phyloP scores from a whole-genome alignment of 148 eudicot genomes.

The Nepenthes mirabilis region DNA sequence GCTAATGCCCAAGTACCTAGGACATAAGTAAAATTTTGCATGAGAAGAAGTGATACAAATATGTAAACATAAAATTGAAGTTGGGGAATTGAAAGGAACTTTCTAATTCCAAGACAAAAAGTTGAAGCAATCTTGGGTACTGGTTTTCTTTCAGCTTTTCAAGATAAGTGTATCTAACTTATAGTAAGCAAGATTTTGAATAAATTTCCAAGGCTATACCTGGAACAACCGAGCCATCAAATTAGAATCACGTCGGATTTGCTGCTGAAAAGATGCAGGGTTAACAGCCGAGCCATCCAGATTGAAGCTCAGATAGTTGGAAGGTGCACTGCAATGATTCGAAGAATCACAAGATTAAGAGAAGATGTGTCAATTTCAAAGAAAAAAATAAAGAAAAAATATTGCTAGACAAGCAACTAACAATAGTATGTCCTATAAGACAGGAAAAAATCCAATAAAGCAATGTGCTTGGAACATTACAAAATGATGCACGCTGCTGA shows the following conservation, averaged over 20 bases:
- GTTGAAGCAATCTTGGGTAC: too few species aligned
- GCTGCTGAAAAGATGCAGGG: conserved; percentile 91
- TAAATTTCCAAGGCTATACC: conserved; percentile 19
- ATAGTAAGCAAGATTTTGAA: too few species aligned
- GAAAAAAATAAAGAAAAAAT: background rate
- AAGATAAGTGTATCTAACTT: too few species aligned
- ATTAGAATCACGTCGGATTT: conserved; percentile 60
- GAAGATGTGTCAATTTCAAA: background rate
- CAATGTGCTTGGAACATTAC: too few species aligned
- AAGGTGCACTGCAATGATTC: conserved; percentile 31
- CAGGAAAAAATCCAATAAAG: background rate
- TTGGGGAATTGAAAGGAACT: too few species aligned
- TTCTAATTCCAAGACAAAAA: too few species aligned
- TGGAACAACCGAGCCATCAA: conserved; percentile 78
- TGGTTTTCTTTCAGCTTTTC: too few species aligned
- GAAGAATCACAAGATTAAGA: background rate
- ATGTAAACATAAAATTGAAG: too few species aligned
- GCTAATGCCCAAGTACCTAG: too few species aligned
- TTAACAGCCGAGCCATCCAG: conserved; percentile 97
- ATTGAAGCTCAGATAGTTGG: conserved; percentile 40
- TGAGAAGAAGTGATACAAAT: too few species aligned
- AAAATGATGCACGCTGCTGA: too few species aligned
- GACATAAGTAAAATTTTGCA: too few species aligned
- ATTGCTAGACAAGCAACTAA: background rate
- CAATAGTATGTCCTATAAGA: conserved; percentile 11